Conservation (phyloP, 768 basidiomycete genomes). For the Pisolithus microcarpus region DNA sequence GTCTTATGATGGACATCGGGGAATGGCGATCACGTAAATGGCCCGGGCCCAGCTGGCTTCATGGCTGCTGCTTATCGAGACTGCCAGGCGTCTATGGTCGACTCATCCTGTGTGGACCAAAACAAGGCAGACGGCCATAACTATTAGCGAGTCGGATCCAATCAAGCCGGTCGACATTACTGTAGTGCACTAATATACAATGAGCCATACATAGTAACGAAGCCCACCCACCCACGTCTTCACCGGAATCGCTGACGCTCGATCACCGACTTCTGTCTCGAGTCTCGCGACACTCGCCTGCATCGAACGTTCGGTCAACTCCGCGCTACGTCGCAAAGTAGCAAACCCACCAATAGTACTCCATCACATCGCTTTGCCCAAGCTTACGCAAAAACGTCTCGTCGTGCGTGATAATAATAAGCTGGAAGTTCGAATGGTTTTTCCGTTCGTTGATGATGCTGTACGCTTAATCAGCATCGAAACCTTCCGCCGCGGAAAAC, state of each 20-base stretch:
- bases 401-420: constrained; percentile 96
- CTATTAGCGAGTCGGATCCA: no score
- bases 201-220: no score
- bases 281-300: constrained; percentile 76
- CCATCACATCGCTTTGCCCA: constrained; percentile 88
- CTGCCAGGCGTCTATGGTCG: background rate
- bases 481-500: background rate
- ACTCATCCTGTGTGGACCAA: background rate
- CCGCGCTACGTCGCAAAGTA: background rate
- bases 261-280: constrained; percentile 72
- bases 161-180: no score
- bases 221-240: background rate
- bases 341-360: constrained; percentile 73
- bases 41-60: background rate
- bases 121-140: no score
- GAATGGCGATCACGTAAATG: background rate
- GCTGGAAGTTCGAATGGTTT: constrained; percentile 86
- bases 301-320: background rate
- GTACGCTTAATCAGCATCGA: constrained; percentile 1
- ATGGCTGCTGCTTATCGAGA: background rate
- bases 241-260: constrained; percentile 62
- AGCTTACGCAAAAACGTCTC: constrained; percentile 90
- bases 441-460: constrained; percentile 94
- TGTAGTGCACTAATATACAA: no score
- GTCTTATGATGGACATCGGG: background rate